These are phyloP conservation scores for Diddensiella transvaalensis DNA, from an alignment of 805 yeast species.

Conservation along the genomic window DNA sequence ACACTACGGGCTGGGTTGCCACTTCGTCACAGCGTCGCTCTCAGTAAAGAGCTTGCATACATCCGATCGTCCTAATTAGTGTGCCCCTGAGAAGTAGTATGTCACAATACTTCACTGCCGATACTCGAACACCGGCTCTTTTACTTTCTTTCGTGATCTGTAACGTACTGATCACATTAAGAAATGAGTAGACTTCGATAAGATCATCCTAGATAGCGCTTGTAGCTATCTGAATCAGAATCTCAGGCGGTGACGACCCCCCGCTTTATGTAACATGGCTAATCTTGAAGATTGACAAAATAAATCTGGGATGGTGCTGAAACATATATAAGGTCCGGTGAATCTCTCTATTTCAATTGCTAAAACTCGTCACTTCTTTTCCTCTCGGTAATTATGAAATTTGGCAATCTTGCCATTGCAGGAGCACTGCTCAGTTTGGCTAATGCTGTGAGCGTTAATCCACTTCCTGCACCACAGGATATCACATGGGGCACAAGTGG, in stretches of 20 bases:
- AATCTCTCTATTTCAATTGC: background rate
- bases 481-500: slow-evolving; percentile 21
- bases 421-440: background rate
- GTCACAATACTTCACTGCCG: background rate
- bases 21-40: too few relatives aligned
- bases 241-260: background rate
- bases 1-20: too few relatives aligned
- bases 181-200: background rate
- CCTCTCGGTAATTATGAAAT: background rate
- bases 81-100: background rate
- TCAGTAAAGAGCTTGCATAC: background rate
- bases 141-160: background rate
- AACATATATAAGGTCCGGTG: background rate
- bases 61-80: background rate
- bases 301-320: too few relatives aligned
- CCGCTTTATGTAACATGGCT: background rate
- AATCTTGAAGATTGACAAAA: background rate
- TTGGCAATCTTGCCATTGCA: background rate
- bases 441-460: slow-evolving; percentile 19
- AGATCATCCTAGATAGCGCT: too few relatives aligned
- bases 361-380: too few relatives aligned
- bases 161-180: background rate
- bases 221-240: background rate
- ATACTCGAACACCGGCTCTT: background rate
- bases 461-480: slow-evolving; percentile 22